Percentiles rank a stretch among this genome's conserved stretches.
Conservation (phyloP, 345 rosid genomes). For the Boechera stricta region DNA sequence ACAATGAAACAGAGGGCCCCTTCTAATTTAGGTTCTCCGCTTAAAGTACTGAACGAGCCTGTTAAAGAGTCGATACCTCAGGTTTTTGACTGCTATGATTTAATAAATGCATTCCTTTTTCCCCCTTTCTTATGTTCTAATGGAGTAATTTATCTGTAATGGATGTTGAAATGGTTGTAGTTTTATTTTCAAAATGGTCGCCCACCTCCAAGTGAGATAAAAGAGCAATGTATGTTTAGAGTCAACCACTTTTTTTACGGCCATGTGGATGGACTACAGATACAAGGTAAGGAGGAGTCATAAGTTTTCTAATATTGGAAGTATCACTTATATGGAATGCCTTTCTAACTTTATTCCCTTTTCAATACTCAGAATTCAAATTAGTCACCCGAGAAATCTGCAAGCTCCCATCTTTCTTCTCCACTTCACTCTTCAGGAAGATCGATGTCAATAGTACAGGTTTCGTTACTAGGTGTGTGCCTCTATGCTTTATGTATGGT, state of each 20-base stretch:
- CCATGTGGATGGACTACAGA: conserved; percentile 71
- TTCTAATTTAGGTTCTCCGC: conserved; percentile 85
- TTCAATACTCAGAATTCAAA: conserved; percentile 59
- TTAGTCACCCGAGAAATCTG: conserved; percentile 81
- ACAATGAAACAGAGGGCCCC: conserved; percentile 72
- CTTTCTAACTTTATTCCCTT: conserved; percentile 2
- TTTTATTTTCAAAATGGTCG: conserved; percentile 94
- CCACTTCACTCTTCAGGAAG: conserved; percentile 70
- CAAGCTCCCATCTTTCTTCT: conserved; percentile 92
- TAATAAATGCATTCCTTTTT: neutral
- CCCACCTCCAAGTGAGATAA: conserved; percentile 81
- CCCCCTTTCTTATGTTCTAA: neutral
- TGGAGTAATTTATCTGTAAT: neutral
- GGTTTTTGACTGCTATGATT: conserved; percentile 48
- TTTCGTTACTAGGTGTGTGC: conserved; percentile 69
- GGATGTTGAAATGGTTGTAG: conserved; percentile 43
- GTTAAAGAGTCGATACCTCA: conserved; percentile 83
- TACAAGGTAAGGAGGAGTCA: conserved; percentile 57
- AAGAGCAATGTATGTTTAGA: conserved; percentile 72
- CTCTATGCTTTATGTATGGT: conserved; percentile 16
- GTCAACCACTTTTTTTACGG: conserved; percentile 76
- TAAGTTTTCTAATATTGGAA: neutral
- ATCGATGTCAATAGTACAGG: conserved; percentile 72
- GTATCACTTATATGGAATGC: conserved; percentile 7
- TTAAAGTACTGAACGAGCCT: conserved; percentile 81